Base-by-base conservation (phyloP, 2,329 filamentous ascomycete genomes). In the Thermoascus crustaceus region DNA sequence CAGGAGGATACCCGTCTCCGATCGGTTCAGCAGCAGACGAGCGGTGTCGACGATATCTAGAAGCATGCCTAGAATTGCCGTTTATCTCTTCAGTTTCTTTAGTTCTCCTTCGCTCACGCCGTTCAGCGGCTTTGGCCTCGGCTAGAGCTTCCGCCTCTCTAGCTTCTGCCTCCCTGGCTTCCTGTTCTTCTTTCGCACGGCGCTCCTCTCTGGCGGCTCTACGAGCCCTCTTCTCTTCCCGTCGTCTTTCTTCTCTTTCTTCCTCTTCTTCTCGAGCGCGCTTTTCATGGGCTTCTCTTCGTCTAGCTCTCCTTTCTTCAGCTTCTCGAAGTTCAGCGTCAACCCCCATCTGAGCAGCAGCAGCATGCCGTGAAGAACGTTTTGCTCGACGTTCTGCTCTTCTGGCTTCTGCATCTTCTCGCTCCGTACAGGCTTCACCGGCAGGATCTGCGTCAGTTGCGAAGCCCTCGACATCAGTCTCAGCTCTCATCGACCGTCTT, bases 351-450 rank as follows among this genome's bases (percentile, higher is more conserved):
- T 48, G 48, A 22, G 63, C 60, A 10, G 58, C 53, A 2, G 56
- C 49, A 7, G 49, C 60, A 19, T 60, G 54, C 30, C 55, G 57
- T 18, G 58, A 54, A 10, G 54, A 45, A 34, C 71, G 72, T 34
- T 68, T 72, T 1, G 75, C 71, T 37, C 72, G 73, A n/a, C 80
- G 75, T 38, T 77, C 76, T 19, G 75, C 76, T 29, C 71, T 72
- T 31, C 76, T 72, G 14, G 73, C 75, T 53, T 83, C 80, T 10
- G 78, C 75, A 3, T 71, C 64, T 35, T 66, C 66, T 16, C 47
- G 57, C 24, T 68, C 67, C 20, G 58, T 64, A 38, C 67, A 52
- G 22, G 43, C 46, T 4, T 45, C 51, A 10, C 37, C 50, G 4
- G 34, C 63, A 5, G 61, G 56, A 7, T 55, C 61, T 18, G 71